A percentile compares a stretch with the other conserved stretches of the same genome.
Conservation (phyloP, 371 early-diverging fungal species). For the Haplosporangium sp. region DNA sequence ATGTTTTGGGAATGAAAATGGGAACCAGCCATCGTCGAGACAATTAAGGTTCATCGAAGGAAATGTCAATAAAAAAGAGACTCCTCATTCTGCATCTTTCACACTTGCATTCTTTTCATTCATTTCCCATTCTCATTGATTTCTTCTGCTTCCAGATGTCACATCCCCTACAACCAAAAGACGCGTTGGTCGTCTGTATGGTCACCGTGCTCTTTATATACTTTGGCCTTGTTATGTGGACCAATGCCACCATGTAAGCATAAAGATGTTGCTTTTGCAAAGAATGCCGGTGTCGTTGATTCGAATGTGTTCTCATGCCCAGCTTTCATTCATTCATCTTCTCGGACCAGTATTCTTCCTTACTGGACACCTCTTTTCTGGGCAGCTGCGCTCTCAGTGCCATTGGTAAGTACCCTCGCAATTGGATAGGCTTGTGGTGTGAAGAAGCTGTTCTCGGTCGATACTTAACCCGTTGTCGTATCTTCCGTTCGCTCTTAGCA, state of each 20-base stretch:
- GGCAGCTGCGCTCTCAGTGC: conserved; percentile 48
- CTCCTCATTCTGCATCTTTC: no score
- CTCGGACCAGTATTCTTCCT: conserved; percentile 22
- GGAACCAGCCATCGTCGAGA: no score
- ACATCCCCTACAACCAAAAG: conserved; percentile 32
- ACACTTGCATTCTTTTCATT: no score
- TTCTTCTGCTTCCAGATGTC: no score
- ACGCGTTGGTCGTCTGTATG: conserved; percentile 43
- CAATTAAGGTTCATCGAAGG: background rate
- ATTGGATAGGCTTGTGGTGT: background rate
- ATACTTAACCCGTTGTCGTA: background rate
- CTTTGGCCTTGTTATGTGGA: conserved; percentile 36
- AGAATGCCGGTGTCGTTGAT: background rate
- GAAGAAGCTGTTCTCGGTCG: background rate
- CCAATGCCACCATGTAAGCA: conserved; percentile 44
- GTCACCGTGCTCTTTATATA: conserved; percentile 40
- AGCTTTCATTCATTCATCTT: background rate
- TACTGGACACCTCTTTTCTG: conserved; percentile 56
- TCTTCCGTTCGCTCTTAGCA: conserved; percentile 18
- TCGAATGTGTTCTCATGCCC: background rate
- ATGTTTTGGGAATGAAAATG: no score
- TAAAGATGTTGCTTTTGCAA: background rate
- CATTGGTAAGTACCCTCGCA: conserved; percentile 21
- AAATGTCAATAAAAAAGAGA: background rate
- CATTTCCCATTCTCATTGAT: no score